phyloP scores from a whole-genome alignment of 1,139 yeast species.

The Pichia sp. region DNA sequence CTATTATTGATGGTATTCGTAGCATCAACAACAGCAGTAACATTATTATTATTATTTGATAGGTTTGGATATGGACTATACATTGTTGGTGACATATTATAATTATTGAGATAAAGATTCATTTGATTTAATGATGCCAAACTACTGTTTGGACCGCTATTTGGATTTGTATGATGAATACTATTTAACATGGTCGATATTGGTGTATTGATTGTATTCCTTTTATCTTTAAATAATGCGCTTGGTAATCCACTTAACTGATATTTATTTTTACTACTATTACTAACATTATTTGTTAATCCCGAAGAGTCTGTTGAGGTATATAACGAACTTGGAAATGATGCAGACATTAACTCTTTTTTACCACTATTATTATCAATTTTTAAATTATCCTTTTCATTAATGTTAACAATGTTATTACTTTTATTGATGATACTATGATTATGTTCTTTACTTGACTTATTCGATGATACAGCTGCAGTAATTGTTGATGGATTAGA shows the following conservation, averaged over 20 bases:
- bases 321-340: conserved; percentile 10
- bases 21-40: background rate
- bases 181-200: conserved; percentile 7
- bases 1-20: background rate
- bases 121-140: conserved; percentile 23
- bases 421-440: background rate
- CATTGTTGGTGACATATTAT: conserved; percentile 26
- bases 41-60: background rate
- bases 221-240: conserved; percentile 8
- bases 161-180: background rate
- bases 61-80: background rate
- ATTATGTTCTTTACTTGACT: conserved; percentile 1
- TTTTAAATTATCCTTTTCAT: background rate
- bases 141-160: background rate
- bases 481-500: conserved; percentile 12
- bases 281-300: background rate
- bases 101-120: conserved; percentile 21
- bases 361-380: background rate
- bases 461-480: conserved; percentile 12
- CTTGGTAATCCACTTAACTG: conserved; percentile 2
- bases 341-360: background rate
- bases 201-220: conserved; percentile 8
- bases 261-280: background rate
- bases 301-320: conserved; percentile 2
- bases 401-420: background rate